A percentile compares a stretch with the other conserved stretches of the same genome.
These are phyloP conservation scores for Nidula microcarpa DNA, from an alignment of 768 basidiomycete species.

Conservation along the genomic window DNA sequence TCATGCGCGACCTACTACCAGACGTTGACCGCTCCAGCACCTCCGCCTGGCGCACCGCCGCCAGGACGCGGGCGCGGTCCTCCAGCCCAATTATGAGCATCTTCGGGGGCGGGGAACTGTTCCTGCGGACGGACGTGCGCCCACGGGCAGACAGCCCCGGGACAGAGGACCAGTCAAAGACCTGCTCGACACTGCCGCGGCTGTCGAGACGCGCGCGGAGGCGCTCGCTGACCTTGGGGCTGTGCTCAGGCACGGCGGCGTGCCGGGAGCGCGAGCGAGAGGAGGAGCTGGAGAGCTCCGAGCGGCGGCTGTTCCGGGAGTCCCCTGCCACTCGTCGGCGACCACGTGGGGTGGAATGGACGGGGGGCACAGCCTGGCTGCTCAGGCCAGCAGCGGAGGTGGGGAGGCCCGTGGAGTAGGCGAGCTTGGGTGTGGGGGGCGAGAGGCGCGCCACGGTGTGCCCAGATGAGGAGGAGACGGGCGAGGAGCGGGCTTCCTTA, in stretches of 20 bases:
- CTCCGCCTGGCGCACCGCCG: constrained; percentile 18
- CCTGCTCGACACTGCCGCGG: constrained; percentile 33
- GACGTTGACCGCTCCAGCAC: constrained; percentile 15
- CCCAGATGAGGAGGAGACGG: constrained; percentile 45
- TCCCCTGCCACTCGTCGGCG: constrained; percentile 39
- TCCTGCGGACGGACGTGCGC: constrained; percentile 48
- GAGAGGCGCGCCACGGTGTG: constrained; percentile 46
- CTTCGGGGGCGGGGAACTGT: constrained; percentile 56
- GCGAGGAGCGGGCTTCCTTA: constrained; percentile 29
- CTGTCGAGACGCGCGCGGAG: constrained; percentile 12
- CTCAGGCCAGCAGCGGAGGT: constrained; percentile 14
- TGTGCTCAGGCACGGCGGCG: constrained; percentile 5
- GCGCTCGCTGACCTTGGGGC: background rate
- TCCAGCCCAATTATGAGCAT: constrained; percentile 32
- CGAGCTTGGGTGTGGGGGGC: constrained; percentile 59
- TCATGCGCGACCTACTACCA: constrained; percentile 18
- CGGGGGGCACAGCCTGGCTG: constrained; percentile 16
- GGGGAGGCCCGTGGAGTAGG: constrained; percentile 24
- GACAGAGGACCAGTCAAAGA: constrained; percentile 44
- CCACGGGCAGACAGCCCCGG: constrained; percentile 36
- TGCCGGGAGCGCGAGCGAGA: constrained; percentile 40
- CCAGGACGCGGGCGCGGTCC: constrained; percentile 19
- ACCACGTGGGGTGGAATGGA: constrained; percentile 49
- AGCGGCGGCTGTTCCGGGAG: constrained; percentile 25
- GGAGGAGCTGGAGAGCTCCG: constrained; percentile 27